Conservation (phyloP, 768 basidiomycete genomes). For the Naganishia friedmannii region DNA sequence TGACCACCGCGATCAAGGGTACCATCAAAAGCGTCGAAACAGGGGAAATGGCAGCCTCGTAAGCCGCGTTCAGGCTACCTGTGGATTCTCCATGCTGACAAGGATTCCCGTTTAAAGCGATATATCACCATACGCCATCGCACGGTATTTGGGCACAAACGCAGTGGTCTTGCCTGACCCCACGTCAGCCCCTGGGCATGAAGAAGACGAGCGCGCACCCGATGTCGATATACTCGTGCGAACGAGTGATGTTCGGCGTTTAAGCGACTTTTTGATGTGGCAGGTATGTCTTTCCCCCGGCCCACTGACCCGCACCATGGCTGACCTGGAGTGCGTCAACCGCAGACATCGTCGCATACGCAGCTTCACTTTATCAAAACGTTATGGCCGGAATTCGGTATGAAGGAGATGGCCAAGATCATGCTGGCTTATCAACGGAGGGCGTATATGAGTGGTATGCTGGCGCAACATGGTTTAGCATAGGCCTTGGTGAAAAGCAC, state of each 20-base stretch:
- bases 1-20: conserved; percentile 69
- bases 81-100: not conserved
- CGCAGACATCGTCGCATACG: conserved; percentile 73
- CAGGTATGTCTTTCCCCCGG: conserved; percentile 62
- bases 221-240: conserved; percentile 77
- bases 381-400: conserved; percentile 91
- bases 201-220: conserved; percentile 12
- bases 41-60: conserved; percentile 52
- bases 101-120: conserved; percentile 25
- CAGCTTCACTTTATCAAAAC: conserved; percentile 79
- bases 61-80: conserved; percentile 35
- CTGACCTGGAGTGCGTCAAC: not conserved
- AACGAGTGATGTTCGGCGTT: conserved; percentile 81
- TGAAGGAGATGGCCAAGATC: conserved; percentile 81
- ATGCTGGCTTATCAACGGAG: conserved; percentile 83
- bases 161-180: not conserved
- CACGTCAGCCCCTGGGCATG: not conserved
- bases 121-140: conserved; percentile 14
- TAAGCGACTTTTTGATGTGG: conserved; percentile 92
- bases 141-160: not conserved
- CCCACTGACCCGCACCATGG: not conserved
- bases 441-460: conserved; percentile 56
- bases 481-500: not conserved
- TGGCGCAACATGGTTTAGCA: not conserved
- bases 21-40: conserved; percentile 38